Conservation (phyloP, 768 basidiomycete species). For the Rhodotorula paludigena region DNA sequence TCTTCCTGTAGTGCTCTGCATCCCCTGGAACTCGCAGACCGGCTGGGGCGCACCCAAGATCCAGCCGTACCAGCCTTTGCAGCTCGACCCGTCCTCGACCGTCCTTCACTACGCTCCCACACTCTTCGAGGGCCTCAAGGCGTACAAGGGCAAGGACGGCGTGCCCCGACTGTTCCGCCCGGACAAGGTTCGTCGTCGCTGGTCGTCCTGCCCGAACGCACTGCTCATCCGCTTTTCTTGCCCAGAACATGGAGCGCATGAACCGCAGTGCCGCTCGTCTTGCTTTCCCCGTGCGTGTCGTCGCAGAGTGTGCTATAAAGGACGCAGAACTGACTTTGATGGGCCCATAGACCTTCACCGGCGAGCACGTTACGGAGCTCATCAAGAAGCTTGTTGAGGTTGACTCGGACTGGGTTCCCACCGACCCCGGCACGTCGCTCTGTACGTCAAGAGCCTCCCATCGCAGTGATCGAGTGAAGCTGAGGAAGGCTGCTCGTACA, state of each 20-base stretch:
- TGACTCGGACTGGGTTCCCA: conserved; percentile 88
- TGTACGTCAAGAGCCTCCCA: conserved; percentile 44
- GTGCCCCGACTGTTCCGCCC: conserved; percentile 81
- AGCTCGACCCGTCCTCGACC: conserved; percentile 69
- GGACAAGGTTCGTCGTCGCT: conserved; percentile 50
- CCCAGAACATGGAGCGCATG: conserved; percentile 88
- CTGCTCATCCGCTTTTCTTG: conserved; percentile 41
- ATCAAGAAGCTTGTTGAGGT: conserved; percentile 79
- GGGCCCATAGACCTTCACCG: conserved; percentile 68
- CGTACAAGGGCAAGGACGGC: conserved; percentile 67
- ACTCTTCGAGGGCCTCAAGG: conserved; percentile 91
- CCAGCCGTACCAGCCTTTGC: conserved; percentile 70
- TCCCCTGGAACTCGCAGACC: conserved; percentile 61
- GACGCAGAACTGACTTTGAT: no score
- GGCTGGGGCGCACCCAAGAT: conserved; percentile 85
- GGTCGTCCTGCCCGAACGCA: neutral
- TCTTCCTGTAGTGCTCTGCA: conserved; percentile 30
- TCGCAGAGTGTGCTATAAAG: no score
- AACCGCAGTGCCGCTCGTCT: conserved; percentile 68
- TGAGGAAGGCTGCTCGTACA: neutral
- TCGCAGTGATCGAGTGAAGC: neutral
- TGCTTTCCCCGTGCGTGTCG: conserved; percentile 39
- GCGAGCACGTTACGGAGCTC: conserved; percentile 65
- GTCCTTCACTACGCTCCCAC: conserved; percentile 90
- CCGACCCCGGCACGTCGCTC: conserved; percentile 77